Evolutionary conservation across 257 asterid species (phyloP), one percentile per base, ranked within the genome.

Genomic region (Fraxinus quadrangulata): DNA sequence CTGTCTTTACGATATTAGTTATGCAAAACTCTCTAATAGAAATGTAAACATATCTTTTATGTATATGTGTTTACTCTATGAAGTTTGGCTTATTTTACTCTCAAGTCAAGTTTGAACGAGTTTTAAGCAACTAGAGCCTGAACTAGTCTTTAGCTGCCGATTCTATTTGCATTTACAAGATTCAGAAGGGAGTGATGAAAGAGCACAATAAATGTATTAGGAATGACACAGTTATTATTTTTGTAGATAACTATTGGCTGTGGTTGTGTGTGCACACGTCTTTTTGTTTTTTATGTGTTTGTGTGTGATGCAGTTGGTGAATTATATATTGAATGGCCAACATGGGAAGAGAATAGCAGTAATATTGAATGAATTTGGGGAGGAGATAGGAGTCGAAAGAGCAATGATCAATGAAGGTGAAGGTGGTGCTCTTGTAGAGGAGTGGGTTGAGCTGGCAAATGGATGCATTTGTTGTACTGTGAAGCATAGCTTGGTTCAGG

Each of bases 321-420:
- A 87, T 80, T 76, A 90, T 65, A 91, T 95, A 82, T 68, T 95
- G 86, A 92, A 87, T 75, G 84, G 88, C 9, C 87, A 90, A 73
- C 98, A 93, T 76, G 99, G 94, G 82, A 95, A 95, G 92, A 87
- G 82, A 83, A 95, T 95, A 73, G 99, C 99, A 2, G 97, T 95
- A 72, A 95, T 95, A 86, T 78, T 95, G 83, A 93, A 95, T 78
- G 99, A 95, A 82, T 95, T 93, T 76, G 99, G 99, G 71, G 99
- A 93, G 75, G 98, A 93, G 84, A 86, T 95, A 76, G 99, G 99
- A 71, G 98, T 95, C 26, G 99, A 95, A 86, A 90, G 96, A 83
- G 98, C 99, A 0, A 95, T 95, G 99, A 95, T 95, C 81, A 95
- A 95, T 74, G 98, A 93, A 80, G 99, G 99, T 56, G 98, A 93